These are phyloP conservation scores for Pythium brassicae DNA, from an alignment of 352 stramenopile species.

Conservation along the genomic window DNA sequence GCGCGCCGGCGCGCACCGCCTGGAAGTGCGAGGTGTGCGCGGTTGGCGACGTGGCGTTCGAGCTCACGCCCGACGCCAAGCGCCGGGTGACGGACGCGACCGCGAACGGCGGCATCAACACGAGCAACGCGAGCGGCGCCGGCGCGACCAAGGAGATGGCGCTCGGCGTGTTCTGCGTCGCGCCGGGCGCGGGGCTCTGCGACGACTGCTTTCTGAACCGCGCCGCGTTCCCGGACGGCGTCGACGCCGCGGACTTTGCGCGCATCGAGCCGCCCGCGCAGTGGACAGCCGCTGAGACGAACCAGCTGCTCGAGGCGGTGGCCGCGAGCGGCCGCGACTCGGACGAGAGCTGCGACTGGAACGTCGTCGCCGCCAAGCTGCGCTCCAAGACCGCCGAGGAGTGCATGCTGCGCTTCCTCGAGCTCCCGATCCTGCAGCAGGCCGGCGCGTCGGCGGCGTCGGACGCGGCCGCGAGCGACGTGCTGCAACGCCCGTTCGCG, in stretches of 20 bases:
- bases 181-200: constrained; percentile 61
- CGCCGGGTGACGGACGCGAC: constrained; percentile 26
- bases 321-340: constrained; percentile 18
- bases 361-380: constrained; percentile 64
- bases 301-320: constrained; percentile 47
- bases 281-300: constrained; percentile 50
- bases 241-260: constrained; percentile 63
- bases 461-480: constrained; percentile 3
- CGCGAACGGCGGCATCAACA: constrained; percentile 1
- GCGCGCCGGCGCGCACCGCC: neutral
- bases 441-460: neutral
- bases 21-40: constrained; percentile 52
- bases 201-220: constrained; percentile 61
- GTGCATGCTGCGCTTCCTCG: constrained; percentile 75
- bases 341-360: constrained; percentile 66
- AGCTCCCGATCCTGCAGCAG: constrained; percentile 54
- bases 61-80: constrained; percentile 59
- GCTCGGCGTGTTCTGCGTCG: constrained; percentile 36
- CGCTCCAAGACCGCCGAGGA: constrained; percentile 67
- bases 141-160: constrained; percentile 39
- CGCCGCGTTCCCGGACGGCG: constrained; percentile 46
- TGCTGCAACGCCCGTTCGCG: constrained; percentile 32
- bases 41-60: constrained; percentile 34
- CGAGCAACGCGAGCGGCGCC: constrained; percentile 12
- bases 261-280: constrained; percentile 18